These are phyloP conservation scores for Phlebopus sp. DNA, from an alignment of 1,284 basidiomycete species.

Conservation along the genomic window DNA sequence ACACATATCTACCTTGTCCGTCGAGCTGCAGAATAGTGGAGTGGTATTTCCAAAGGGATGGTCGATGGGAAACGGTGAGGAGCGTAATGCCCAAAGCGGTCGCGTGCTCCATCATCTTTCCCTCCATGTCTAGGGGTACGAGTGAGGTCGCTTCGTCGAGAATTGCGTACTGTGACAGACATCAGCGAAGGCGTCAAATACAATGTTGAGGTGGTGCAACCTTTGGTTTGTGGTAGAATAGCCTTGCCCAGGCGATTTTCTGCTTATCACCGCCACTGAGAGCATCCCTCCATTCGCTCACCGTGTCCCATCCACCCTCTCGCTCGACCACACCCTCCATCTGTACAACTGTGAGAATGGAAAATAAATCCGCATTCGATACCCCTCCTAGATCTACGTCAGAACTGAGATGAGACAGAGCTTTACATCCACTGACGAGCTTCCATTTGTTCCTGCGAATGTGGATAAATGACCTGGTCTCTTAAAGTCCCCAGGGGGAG, in stretches of 20 bases:
- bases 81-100: slow-evolving; percentile 85
- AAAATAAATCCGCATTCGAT: slow-evolving; percentile 74
- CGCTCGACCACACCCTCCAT: slow-evolving; percentile 89
- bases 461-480: slow-evolving; percentile 90
- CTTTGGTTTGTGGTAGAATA: slow-evolving; percentile 96
- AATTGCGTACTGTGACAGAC: slow-evolving; percentile 76
- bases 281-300: slow-evolving; percentile 91
- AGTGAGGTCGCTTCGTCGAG: slow-evolving; percentile 95
- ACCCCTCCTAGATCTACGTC: slow-evolving; percentile 49
- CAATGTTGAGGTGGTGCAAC: slow-evolving; percentile 35
- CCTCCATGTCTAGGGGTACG: slow-evolving; percentile 92
- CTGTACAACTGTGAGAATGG: slow-evolving; percentile 77
- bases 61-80: slow-evolving; percentile 88
- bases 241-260: slow-evolving; percentile 93
- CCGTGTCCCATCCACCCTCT: slow-evolving; percentile 94
- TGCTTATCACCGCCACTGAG: slow-evolving; percentile 87
- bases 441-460: slow-evolving; percentile 76
- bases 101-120: slow-evolving; percentile 94
- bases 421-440: slow-evolving; percentile 47
- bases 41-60: slow-evolving; percentile 95
- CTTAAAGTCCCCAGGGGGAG: slow-evolving; percentile 90
- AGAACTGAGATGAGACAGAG: not conserved
- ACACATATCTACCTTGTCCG: slow-evolving; percentile 79
- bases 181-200: slow-evolving; percentile 1
- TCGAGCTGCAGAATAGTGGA: slow-evolving; percentile 89